Base-by-base conservation (phyloP, 2,329 filamentous ascomycete species). In the Apiospora rasikravindrae region DNA sequence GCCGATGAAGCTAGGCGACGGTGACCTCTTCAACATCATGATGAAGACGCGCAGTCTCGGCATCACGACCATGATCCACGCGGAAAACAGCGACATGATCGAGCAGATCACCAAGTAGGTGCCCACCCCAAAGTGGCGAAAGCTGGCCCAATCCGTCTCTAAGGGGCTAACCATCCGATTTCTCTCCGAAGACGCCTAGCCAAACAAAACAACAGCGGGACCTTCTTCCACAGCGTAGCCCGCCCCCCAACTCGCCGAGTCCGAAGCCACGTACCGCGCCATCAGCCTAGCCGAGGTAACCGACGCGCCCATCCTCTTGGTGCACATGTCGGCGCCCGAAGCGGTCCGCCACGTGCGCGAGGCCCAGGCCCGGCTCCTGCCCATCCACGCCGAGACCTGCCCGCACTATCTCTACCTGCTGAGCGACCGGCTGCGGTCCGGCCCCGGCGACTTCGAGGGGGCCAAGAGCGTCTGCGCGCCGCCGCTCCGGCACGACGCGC, bases 341-440 rank as follows among this genome's bases (percentile, higher is more conserved):
- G 86, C 87, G 0, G 83, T 86, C 0, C 73, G 77, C 1, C 83
- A 85, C 69, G 88, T 88, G 74, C 82, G 84, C 67, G 76, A 80
- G 49, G 87, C 87, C 0, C 86, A 88, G 76, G 84, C 83, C 33
- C 79, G 80, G 16, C 85, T 85, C 0, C 80, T 87, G 49, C 87
- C 87, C 2, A 80, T 89, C 51, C 86, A 85, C 73, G 87, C 86
- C 1, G 87, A 89, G 77, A 89, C 87, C 0, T 89, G 87, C 74
- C 87, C 87, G 1, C 87, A 89, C 73, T 89, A 89, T 73, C 82
- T 89, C 2, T 87, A 87, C 73, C 82, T 89, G 6, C 88, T 86
- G 1, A 82, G 86, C 26, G 82, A 84, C 29, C 84, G 87, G 76
- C 82, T 88, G 4, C 85, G 86, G 70, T 81, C 82, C 2, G 66